Conservation (phyloP, 257 asterid genomes). For the Penstemon eatonii region DNA sequence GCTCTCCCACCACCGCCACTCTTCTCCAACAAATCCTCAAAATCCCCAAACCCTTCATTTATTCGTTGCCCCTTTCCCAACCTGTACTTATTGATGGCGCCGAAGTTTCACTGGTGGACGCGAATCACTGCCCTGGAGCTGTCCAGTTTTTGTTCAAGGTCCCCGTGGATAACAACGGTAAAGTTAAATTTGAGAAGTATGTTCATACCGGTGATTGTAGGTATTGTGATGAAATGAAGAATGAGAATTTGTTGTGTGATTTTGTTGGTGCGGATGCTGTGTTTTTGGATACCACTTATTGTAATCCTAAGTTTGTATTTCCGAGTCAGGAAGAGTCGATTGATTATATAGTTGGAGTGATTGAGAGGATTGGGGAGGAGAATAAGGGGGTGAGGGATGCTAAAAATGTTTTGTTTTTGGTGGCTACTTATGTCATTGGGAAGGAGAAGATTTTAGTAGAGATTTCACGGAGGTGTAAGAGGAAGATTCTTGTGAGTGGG, state of each 20-base stretch:
- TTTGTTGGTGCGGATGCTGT: slow-evolving; percentile 79
- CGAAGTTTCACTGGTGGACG: slow-evolving; percentile 63
- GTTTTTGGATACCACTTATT: slow-evolving; percentile 84
- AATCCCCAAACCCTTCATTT: slow-evolving; percentile 55
- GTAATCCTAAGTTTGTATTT: slow-evolving; percentile 80
- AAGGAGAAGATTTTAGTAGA: slow-evolving; percentile 86
- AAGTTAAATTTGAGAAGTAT: slow-evolving; percentile 58
- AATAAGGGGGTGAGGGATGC: slow-evolving; percentile 35
- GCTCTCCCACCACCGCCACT: slow-evolving; percentile 68
- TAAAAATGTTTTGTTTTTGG: slow-evolving; percentile 69
- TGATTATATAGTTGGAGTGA: slow-evolving; percentile 67
- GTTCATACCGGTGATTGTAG: slow-evolving; percentile 94
- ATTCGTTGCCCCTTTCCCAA: slow-evolving; percentile 47
- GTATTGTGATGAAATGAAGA: slow-evolving; percentile 66
- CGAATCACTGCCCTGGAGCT: slow-evolving; percentile 97
- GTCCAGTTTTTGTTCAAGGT: slow-evolving; percentile 80
- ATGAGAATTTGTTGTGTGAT: slow-evolving; percentile 40
- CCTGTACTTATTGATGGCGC: slow-evolving; percentile 59
- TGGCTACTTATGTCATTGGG: slow-evolving; percentile 89
- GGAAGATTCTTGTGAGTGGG: slow-evolving; percentile 62
- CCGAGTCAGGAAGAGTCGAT: slow-evolving; percentile 88
- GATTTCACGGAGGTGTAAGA: slow-evolving; percentile 72
- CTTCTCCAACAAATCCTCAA: slow-evolving; percentile 64
- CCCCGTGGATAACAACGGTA: slow-evolving; percentile 32
- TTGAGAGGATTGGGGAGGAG: slow-evolving; percentile 51